phyloP scores from a whole-genome alignment of 2,329 filamentous ascomycete genomes.

The Fusarium poae region DNA sequence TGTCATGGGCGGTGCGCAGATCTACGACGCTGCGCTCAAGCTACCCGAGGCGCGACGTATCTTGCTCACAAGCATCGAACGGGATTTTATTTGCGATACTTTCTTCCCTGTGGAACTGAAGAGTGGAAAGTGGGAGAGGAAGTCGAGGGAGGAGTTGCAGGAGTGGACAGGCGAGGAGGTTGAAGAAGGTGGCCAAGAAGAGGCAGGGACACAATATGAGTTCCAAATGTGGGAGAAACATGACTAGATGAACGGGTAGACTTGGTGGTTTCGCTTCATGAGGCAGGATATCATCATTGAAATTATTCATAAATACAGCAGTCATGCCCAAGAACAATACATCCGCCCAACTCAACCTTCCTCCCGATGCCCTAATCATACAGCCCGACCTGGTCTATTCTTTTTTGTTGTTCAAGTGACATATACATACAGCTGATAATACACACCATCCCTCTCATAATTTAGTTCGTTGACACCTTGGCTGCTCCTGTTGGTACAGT shows the following conservation, averaged over 20 bases:
- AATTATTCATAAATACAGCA: conserved; percentile 38
- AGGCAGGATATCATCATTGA: conserved; percentile 38
- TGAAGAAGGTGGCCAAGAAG: conserved; percentile 67
- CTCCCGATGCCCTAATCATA: conserved; percentile 41
- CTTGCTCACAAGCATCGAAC: conserved; percentile 76
- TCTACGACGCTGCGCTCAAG: conserved; percentile 80
- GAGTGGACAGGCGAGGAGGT: conserved; percentile 76
- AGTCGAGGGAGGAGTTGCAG: conserved; percentile 65
- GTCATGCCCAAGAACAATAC: conserved; percentile 22
- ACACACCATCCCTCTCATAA: conserved; percentile 30
- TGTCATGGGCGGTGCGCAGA: conserved; percentile 89
- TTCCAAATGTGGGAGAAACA: conserved; percentile 80
- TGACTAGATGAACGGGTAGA: conserved; percentile 10
- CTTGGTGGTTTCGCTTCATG: neutral
- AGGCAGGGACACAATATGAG: conserved; percentile 74
- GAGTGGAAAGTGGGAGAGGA: conserved; percentile 67
- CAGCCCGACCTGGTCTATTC: conserved; percentile 20
- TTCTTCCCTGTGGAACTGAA: conserved; percentile 74
- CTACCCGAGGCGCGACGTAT: conserved; percentile 70
- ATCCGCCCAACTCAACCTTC: neutral
- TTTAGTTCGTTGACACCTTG: conserved; percentile 44
- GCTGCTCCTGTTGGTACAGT: conserved; percentile 19
- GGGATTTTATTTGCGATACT: conserved; percentile 81
- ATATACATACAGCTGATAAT: conserved; percentile 43
- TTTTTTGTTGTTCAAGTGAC: conserved; percentile 8